Conservation (phyloP, 306 rosid genomes). For the Rubus idaeus region DNA sequence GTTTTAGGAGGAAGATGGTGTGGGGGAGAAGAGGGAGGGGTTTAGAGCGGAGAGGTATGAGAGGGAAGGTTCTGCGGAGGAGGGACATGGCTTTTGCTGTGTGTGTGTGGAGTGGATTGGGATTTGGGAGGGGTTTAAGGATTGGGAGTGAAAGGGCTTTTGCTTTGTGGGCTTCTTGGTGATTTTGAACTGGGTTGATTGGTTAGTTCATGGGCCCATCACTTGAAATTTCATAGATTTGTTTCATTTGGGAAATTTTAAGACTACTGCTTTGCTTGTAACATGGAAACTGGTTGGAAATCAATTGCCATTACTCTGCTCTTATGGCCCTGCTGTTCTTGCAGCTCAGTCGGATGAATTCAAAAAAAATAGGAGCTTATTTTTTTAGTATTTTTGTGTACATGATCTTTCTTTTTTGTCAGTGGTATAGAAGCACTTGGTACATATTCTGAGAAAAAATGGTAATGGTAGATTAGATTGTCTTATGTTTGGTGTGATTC, state of each 20-base stretch:
- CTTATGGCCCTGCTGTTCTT: constrained; percentile 67
- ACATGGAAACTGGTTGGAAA: too few relatives aligned
- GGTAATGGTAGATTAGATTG: background rate
- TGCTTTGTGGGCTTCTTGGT: background rate
- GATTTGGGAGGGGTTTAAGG: constrained; percentile 1
- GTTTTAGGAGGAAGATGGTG: constrained; percentile 13
- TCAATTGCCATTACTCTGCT: constrained; percentile 64
- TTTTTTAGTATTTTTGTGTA: background rate
- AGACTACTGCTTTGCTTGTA: too few relatives aligned
- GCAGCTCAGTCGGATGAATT: constrained; percentile 88
- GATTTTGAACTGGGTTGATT: too few relatives aligned
- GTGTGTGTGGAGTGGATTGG: background rate
- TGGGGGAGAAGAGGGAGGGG: constrained; percentile 12
- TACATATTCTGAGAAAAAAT: background rate
- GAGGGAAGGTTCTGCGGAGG: constrained; percentile 58
- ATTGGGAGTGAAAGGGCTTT: background rate
- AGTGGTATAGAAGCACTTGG: background rate
- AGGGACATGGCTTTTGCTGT: constrained; percentile 44
- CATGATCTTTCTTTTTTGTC: background rate
- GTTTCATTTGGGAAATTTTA: too few relatives aligned
- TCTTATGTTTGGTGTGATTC: background rate
- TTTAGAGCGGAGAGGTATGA: constrained; percentile 45
- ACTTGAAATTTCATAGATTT: too few relatives aligned
- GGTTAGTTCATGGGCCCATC: too few relatives aligned
- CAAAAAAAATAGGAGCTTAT: constrained; percentile 55